Percentiles rank a stretch among this genome's conserved stretches.
Conservation (phyloP, 2,329 filamentous ascomycete species). For the Diaporthe helianthi region DNA sequence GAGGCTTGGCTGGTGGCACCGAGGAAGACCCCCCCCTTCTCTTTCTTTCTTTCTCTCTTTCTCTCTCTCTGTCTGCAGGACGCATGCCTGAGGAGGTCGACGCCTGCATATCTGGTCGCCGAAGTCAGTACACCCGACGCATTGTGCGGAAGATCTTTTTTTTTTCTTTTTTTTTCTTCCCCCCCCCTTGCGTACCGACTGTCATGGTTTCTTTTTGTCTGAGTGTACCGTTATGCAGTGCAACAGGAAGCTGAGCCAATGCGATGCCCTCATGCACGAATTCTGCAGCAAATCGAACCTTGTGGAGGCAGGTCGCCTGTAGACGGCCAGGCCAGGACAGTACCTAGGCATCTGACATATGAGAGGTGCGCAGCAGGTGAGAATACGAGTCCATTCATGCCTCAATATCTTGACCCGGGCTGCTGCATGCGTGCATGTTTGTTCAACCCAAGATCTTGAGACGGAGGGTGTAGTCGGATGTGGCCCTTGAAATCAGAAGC, state of each 20-base stretch:
- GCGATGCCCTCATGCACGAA: slow-evolving; percentile 2
- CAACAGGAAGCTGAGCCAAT: background rate
- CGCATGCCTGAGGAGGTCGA: background rate
- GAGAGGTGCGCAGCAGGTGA: background rate
- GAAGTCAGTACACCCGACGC: background rate
- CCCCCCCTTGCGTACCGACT: background rate
- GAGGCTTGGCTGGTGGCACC: background rate
- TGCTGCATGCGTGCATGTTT: background rate
- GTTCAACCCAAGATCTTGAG: background rate
- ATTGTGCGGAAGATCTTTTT: background rate
- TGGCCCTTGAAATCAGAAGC: background rate
- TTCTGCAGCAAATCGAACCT: background rate
- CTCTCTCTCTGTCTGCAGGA: background rate
- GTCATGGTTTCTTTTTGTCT: background rate
- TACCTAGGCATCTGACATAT: background rate
- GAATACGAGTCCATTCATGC: background rate
- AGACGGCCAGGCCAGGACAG: background rate
- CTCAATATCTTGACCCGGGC: slow-evolving; percentile 15
- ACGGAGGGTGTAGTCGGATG: background rate
- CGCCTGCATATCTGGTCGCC: background rate
- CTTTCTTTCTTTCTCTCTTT: no score
- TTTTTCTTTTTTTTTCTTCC: background rate
- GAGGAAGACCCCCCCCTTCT: no score
- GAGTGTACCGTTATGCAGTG: background rate
- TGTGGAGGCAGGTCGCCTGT: background rate